Base-by-base conservation (phyloP, 139 green algal genomes). In the Pseudopediastrum boryanum region DNA sequence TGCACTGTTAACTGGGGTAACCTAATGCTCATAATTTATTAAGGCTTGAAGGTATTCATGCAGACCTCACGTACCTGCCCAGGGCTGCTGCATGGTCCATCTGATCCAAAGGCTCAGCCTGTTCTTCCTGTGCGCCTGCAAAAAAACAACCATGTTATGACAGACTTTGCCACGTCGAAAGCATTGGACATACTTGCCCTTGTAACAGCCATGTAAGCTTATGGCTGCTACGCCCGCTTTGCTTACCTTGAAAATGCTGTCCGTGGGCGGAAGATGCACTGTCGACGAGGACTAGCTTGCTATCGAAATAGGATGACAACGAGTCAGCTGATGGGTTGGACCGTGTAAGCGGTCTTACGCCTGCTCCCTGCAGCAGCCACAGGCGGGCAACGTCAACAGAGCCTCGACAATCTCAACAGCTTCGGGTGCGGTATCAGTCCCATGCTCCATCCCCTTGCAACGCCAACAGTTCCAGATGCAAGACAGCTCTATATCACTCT, bases 241-340 rank as follows among this genome's bases (percentile, higher is more conserved):
- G 21, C 44, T 44, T 31, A 71, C 73, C 73, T 43, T 42, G 25
- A 31, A 50, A 72, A 29, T 72, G 58, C 12, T 25, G 58, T 25
- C 42, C 73, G 63, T 79, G 73, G 27, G 73, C 27, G 16, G 73
- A 78, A 36, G 50, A 66, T 7, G 71, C 71, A n/a, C 71, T 78
- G 71, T 78, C 71, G 19, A 78, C 71, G 38, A 78, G 56, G 21
- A 31, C 38, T 3, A 66, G n/a, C 39, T 78, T 78, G 71, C 35
- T 68, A 39, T 78, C 73, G 42, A 72, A 79, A 5, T 56, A 71
- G 50, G 50, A 19, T 19, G 50, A 19, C 50, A 59, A 21, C 50
- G 50, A 59, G 50, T 59, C 50, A 21, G 21, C 19, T 21, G 50
- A 59, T 21, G 50, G 21, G 50, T 27, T 21, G 50, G 50, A 21